Evolutionary conservation across 148 eudicot genomes (phyloP), one percentile per base, ranked within the genome.

Genomic region (Amaranthus cruentus): DNA sequence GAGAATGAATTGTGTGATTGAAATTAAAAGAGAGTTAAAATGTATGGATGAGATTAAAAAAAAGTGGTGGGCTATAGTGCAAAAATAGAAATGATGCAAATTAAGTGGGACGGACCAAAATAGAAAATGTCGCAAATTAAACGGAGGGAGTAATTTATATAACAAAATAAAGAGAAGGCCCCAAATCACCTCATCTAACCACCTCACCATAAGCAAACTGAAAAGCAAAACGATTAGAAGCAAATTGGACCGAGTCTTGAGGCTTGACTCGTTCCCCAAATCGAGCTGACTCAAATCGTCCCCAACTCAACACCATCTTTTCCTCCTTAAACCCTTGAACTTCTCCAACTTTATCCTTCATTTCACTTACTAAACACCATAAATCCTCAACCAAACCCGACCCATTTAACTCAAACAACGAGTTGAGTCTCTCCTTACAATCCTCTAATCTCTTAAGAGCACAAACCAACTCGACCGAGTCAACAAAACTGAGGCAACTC

Each of bases 401-500:
- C 79, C 81, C 83, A 68, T 54, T 76, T 2, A 73, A 55, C 6
- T 61, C 57, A 38, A 79, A 85, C 56, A 86, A 64, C 42, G 55
- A 67, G 53, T 62, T 74, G 60, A 83, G 47, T 65, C 81, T 79
- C 47, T 81, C 91, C 62, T 76, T 84, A 63, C 97, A 90, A 21
- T 74, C 87, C 59, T 81, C 84, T 42, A 92, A 68, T 75, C 92
- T 78, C 71, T 86, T 85, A 73, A 92, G 55, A 63, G 77, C 79
- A 46, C 85, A 81, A 1, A 70, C 77, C 72, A 90, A 61, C 89
- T 90, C 96, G 7, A 88, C 88, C 85, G 93, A 92, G 54, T 92
- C 93, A 0, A 80, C 85, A 42, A 87, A 92, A 74, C 86, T 90
- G 76, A 92, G 55, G n/a, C 79, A 76, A 80, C 74, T 83, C 79